Percentiles rank a stretch among this genome's conserved stretches.
These are phyloP conservation scores for Areca catechu DNA, from an alignment of 176 grass and related monocot genomes.

Conservation along the genomic window DNA sequence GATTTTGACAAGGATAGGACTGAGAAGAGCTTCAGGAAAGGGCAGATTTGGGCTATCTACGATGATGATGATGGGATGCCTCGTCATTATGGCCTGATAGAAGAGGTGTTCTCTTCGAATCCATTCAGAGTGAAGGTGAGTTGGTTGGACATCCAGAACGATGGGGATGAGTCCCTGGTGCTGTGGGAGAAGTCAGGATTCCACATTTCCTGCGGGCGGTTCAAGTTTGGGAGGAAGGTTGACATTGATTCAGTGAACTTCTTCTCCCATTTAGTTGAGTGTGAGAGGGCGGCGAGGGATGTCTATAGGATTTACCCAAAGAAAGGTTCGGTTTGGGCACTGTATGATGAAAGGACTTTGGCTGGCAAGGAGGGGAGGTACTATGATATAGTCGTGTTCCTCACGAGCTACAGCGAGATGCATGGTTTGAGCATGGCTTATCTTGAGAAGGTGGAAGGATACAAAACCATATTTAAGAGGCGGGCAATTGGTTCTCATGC, in stretches of 20 bases:
- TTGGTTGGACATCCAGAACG: too few relatives aligned
- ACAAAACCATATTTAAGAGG: slow-evolving; percentile 75
- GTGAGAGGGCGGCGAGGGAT: slow-evolving; percentile 33
- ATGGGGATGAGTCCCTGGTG: too few relatives aligned
- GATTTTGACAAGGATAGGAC: too few relatives aligned
- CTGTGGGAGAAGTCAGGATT: too few relatives aligned
- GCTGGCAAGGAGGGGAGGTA: slow-evolving; percentile 12
- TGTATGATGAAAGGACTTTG: slow-evolving; percentile 23
- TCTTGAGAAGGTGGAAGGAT: slow-evolving; percentile 73
- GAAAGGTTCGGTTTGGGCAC: slow-evolving; percentile 75
- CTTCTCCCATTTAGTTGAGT: slow-evolving; percentile 62
- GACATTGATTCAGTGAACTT: slow-evolving; percentile 62
- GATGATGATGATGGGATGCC: too few relatives aligned
- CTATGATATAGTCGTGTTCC: slow-evolving; percentile 67
- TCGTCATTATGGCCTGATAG: too few relatives aligned
- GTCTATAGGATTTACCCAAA: slow-evolving; percentile 58
- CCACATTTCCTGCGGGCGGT: slow-evolving; percentile 2
- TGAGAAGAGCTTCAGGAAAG: too few relatives aligned
- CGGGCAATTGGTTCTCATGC: slow-evolving; percentile 35
- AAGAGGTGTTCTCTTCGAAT: too few relatives aligned
- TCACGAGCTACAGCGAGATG: slow-evolving; percentile 39
- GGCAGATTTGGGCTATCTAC: too few relatives aligned
- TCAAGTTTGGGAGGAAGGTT: slow-evolving; percentile 53
- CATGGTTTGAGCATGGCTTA: slow-evolving; percentile 64
- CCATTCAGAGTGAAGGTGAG: too few relatives aligned